Percentiles rank a stretch among this genome's conserved stretches.
Evolutionary conservation across 345 rosid species (phyloP).

Genomic region (Odontarrhena argentea): DNA sequence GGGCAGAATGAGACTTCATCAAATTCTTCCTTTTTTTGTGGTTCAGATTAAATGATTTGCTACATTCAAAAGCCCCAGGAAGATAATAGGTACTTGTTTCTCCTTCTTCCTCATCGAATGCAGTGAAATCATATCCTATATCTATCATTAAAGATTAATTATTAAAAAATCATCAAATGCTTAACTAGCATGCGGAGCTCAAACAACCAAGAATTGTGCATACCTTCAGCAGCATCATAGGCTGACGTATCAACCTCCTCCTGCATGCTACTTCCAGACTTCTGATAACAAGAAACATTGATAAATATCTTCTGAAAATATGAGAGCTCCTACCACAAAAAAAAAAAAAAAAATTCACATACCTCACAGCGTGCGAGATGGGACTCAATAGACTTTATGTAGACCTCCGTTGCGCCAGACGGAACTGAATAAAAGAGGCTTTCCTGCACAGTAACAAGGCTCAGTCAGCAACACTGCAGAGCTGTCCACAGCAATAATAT

Average conservation of each 20-base stretch:
- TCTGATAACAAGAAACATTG: conserved; percentile 47
- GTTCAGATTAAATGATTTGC: conserved; percentile 54
- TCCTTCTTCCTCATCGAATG: conserved; percentile 84
- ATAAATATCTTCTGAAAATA: conserved; percentile 20
- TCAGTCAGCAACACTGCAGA: conserved; percentile 26
- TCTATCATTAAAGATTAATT: conserved; percentile 48
- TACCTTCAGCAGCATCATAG: conserved; percentile 77
- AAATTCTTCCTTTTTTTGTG: conserved; percentile 68
- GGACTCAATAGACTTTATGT: conserved; percentile 80
- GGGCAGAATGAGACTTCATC: conserved; percentile 53
- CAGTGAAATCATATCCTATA: conserved; percentile 56
- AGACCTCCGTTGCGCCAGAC: conserved; percentile 75
- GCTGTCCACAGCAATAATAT: conserved; percentile 4
- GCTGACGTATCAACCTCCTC: conserved; percentile 86
- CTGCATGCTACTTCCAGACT: conserved; percentile 70
- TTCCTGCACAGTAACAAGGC: conserved; percentile 60
- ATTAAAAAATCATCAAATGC: conserved; percentile 17
- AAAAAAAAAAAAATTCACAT: conserved; percentile 11
- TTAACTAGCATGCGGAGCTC: conserved; percentile 29
- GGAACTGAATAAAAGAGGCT: conserved; percentile 92
- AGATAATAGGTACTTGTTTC: conserved; percentile 75
- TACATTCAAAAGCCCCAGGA: conserved; percentile 62
- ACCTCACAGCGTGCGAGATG: conserved; percentile 51
- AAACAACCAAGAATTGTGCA: conserved; percentile 31
- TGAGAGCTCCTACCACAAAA: conserved; percentile 26